phyloP scores from a whole-genome alignment of 2,329 filamentous ascomycete genomes.

The Calonectria fujianensis region DNA sequence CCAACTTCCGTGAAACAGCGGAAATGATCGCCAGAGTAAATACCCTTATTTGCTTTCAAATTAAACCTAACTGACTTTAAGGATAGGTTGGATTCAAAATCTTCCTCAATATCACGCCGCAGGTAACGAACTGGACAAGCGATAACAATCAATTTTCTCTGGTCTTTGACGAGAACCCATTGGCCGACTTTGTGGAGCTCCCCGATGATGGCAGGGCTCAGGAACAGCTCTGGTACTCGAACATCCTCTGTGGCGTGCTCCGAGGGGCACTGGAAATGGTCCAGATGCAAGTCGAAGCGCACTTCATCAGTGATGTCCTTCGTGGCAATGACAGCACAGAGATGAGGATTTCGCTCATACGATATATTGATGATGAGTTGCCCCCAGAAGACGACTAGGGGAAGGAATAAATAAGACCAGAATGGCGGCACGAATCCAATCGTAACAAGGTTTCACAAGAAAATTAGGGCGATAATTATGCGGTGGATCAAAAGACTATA shows the following conservation, averaged over 20 bases:
- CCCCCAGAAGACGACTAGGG: slow-evolving; percentile 93
- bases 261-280: slow-evolving; percentile 97
- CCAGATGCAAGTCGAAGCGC: slow-evolving; percentile 98
- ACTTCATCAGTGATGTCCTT: slow-evolving; percentile 95
- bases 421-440: slow-evolving; percentile 11
- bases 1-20: slow-evolving; percentile 95
- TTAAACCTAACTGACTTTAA: slow-evolving; percentile 43
- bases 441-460: neutral
- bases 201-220: slow-evolving; percentile 97
- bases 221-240: slow-evolving; percentile 98
- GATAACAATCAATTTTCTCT: slow-evolving; percentile 98
- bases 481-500: neutral
- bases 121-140: slow-evolving; percentile 94
- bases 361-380: slow-evolving; percentile 98
- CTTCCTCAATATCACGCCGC: slow-evolving; percentile 96
- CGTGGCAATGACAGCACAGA: slow-evolving; percentile 97
- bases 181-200: slow-evolving; percentile 97
- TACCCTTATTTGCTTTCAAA: neutral
- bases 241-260: slow-evolving; percentile 95
- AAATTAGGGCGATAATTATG: neutral
- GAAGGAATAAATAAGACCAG: neutral
- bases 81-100: slow-evolving; percentile 96
- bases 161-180: slow-evolving; percentile 96
- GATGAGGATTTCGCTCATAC: slow-evolving; percentile 93
- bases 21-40: slow-evolving; percentile 94